Evolutionary conservation across 2,329 filamentous ascomycete genomes (phyloP).

Genomic region (Arthroderma uncinatum): DNA sequence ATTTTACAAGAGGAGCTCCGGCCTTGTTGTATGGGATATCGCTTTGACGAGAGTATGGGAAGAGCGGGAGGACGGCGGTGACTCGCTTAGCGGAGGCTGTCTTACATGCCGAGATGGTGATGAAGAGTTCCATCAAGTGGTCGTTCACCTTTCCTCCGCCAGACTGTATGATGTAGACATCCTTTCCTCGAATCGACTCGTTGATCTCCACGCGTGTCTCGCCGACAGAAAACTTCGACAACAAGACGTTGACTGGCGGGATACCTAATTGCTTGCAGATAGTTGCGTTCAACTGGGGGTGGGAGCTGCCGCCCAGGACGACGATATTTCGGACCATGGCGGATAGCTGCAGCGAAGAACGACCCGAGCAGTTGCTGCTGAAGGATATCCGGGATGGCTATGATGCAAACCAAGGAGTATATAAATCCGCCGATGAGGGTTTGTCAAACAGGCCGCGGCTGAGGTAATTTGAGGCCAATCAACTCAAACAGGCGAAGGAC

Average conservation of each 20-base stretch:
- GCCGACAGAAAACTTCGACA: slow-evolving; percentile 87
- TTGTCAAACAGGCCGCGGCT: slow-evolving; percentile 10
- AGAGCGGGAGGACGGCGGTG: slow-evolving; percentile 86
- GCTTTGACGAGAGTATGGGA: slow-evolving; percentile 92
- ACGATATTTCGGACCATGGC: slow-evolving; percentile 90
- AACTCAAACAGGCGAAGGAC: slow-evolving; percentile 15
- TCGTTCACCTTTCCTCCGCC: slow-evolving; percentile 91
- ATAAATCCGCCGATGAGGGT: slow-evolving; percentile 8
- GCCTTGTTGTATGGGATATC: slow-evolving; percentile 95
- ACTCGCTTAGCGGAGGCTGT: slow-evolving; percentile 83
- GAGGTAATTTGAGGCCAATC: slow-evolving; percentile 8
- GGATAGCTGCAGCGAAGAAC: slow-evolving; percentile 4
- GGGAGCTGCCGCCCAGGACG: slow-evolving; percentile 83
- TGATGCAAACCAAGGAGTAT: slow-evolving; percentile 3
- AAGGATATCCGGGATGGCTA: slow-evolving; percentile 9
- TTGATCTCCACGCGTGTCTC: slow-evolving; percentile 92
- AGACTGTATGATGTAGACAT: slow-evolving; percentile 97
- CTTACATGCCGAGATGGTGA: slow-evolving; percentile 98
- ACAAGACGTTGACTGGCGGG: slow-evolving; percentile 68
- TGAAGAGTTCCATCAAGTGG: slow-evolving; percentile 89
- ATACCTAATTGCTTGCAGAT: slow-evolving; percentile 85
- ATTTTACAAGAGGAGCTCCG: slow-evolving; percentile 74
- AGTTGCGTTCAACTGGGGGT: slow-evolving; percentile 73
- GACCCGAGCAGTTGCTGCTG: slow-evolving; percentile 6
- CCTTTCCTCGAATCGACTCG: slow-evolving; percentile 92